A percentile compares a stretch with the other conserved stretches of the same genome.
These are phyloP conservation scores for Huiozyma sinensis DNA, from an alignment of 805 yeast species.

Conservation along the genomic window DNA sequence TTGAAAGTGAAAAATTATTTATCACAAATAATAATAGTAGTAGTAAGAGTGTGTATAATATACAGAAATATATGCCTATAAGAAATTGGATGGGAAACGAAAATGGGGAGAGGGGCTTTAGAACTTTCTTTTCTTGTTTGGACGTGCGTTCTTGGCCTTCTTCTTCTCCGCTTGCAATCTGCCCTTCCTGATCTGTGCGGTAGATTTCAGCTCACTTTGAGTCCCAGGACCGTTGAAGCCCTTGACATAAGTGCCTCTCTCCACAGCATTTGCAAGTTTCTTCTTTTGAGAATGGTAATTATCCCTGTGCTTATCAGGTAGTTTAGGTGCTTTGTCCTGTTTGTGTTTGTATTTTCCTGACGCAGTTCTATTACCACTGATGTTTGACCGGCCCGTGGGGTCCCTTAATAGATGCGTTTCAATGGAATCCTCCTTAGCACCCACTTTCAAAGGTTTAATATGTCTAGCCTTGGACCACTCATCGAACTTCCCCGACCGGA, in stretches of 20 bases:
- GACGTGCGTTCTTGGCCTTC: conserved; percentile 79
- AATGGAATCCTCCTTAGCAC: conserved; percentile 38
- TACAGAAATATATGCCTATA: not conserved
- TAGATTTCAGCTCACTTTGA: conserved; percentile 47
- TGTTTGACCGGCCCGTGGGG: conserved; percentile 11
- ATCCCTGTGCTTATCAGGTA: conserved; percentile 86
- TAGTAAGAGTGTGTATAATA: not conserved
- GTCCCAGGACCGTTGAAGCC: conserved; percentile 40
- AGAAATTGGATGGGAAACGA: not conserved
- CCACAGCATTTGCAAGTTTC: conserved; percentile 71
- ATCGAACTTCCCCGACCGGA: conserved; percentile 82
- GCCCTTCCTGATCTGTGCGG: conserved; percentile 69
- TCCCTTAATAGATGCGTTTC: conserved; percentile 26
- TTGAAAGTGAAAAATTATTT: too few relatives aligned
- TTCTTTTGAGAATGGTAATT: conserved; percentile 74
- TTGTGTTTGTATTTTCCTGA: conserved; percentile 62
- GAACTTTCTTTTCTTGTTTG: conserved; percentile 27
- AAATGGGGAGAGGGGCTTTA: conserved; percentile 2
- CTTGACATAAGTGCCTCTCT: conserved; percentile 60
- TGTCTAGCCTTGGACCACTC: conserved; percentile 77
- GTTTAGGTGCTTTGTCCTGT: conserved; percentile 65
- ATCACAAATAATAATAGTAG: not conserved
- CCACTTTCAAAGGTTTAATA: conserved; percentile 41
- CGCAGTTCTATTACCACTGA: conserved; percentile 7
- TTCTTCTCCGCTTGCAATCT: conserved; percentile 62